Base-by-base conservation (phyloP, 208 protist species). In the Wallacemonas sp. region DNA sequence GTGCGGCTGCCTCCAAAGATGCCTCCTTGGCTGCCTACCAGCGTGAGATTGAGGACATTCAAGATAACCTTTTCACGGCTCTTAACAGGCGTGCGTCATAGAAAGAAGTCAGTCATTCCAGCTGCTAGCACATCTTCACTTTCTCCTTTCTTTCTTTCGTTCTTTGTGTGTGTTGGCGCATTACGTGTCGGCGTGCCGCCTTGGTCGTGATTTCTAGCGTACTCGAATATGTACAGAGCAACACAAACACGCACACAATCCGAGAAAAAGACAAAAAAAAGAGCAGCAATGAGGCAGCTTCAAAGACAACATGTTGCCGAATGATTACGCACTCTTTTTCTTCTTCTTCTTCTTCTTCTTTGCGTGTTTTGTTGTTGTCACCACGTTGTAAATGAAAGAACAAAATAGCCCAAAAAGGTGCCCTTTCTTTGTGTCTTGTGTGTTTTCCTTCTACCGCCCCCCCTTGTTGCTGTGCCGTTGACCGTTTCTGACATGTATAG, bases 31-130 rank as follows among this genome's bases (percentile, higher is more conserved):
- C 39, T 34, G 51, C 67, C 64, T 44, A 61, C 56, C 63, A 77
- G 61, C 69, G 68, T 11, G 80, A 92, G 14, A 62, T 89, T 22
- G 58, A 75, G 12, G 79, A 82, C 22, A 22, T 87, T 0, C 82
- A 87, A 53, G 66, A 78, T 27, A 31, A 56, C 26, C 76, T 92
- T 9, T 75, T 78, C 61, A 68, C 68, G 26, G 60, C 72, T 2
- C 61, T 84, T 8, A 47, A 75, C 24, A 17, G 28, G 3, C 4
- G 24, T 6, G n/a, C 41, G 2, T 64, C 42, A 36, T 1, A 27
- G 46, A 26, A 36, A 8, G 14, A 5, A 42, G 14, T 41, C 2
- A 2, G 55, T 2, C 42, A 15, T n/a, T 5, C 14, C 36, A 41
- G 36, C 36, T 17, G 36, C 6, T 6, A 17, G 14, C 9, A 41